These are phyloP conservation scores for Cladosporium sp. DNA, from an alignment of 2,329 filamentous ascomycete species.

Conservation along the genomic window DNA sequence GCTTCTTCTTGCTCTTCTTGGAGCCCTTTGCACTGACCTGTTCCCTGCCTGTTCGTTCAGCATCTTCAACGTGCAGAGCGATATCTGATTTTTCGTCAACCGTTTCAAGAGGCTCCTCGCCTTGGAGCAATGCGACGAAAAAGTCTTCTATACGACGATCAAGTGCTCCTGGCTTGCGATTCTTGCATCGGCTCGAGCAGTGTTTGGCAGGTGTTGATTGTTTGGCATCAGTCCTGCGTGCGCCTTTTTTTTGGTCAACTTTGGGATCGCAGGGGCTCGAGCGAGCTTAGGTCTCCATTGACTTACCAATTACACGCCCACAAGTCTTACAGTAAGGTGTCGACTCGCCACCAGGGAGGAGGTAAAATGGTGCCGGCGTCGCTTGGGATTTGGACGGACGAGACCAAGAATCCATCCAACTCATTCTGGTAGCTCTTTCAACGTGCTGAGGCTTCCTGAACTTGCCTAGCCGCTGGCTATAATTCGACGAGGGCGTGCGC, in stretches of 20 bases:
- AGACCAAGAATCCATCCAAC: conserved; percentile 11
- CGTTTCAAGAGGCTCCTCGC: not conserved
- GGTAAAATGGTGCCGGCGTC: conserved; percentile 5
- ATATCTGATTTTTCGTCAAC: not conserved
- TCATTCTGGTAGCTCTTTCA: not conserved
- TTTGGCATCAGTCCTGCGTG: conserved; percentile 23
- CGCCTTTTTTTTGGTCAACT: conserved; percentile 18
- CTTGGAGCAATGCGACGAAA: conserved; percentile 43
- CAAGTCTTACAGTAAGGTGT: conserved; percentile 52
- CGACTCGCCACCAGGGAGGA: conserved; percentile 1
- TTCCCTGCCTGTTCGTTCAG: not conserved
- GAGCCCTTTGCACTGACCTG: not conserved
- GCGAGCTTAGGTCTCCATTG: not conserved
- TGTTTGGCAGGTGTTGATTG: conserved; percentile 44
- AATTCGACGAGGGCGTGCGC: not conserved
- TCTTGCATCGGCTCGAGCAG: conserved; percentile 54
- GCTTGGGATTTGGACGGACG: not conserved
- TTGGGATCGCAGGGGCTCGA: not conserved
- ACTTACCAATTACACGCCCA: conserved; percentile 47
- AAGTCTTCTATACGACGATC: conserved; percentile 52
- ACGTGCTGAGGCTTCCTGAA: not conserved
- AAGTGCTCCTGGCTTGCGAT: conserved; percentile 45
- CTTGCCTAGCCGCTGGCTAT: not conserved
- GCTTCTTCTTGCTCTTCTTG: not conserved
- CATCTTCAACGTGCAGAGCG: not conserved